Base-by-base conservation (phyloP, 768 basidiomycete species). In the Aureoboletus auriporus region DNA sequence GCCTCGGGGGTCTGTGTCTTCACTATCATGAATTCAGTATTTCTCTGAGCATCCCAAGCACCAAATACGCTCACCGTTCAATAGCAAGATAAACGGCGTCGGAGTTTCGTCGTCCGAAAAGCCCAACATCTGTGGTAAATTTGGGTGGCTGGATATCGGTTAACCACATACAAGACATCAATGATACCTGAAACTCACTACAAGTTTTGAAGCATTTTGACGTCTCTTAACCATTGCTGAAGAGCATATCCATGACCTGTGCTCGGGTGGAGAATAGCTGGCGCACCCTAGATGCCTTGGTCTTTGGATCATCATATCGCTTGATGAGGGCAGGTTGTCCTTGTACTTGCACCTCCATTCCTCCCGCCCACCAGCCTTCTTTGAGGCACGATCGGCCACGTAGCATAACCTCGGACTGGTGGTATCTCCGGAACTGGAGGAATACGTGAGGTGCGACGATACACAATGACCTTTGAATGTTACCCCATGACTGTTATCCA, bases 81-180 rank as follows among this genome's bases (percentile, higher is more conserved):
- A 75, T 17, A 80, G 57, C n/a, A 79, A 51, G 43, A 80, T 75
- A 51, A 79, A 79, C 0, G 76, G 77, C 0, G 74, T 76, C 2
- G 70, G 70, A 0, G 72, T 62, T 31, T 71, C 65, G 13, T 71
- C 71, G 12, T 71, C 61, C 0, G 77, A 79, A 53, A 75, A 75
- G 1, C 78, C 77, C 7, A 76, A 51, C 69, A 80, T 71, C 55
- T 79, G 77, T 0, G 79, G 78, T 20, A 80, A 59, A 53, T 75
- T 78, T 14, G 77, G 75, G 47, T 78, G 78, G 51, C 78, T 77
- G 34, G 13, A 28, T 14, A 30, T 7, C 13, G 4, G 52, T 33
- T 37, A 6, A 17, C 7, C 7, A 11, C 16, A 14, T 17, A 9
- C 14, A 40, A 37, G 17, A 16, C 8, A 41, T 4, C 12, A 40